Evolutionary conservation across 75 land plant species (phyloP), one percentile per base, ranked within the genome.

Genomic region (Chamaecyparis obtusa): DNA sequence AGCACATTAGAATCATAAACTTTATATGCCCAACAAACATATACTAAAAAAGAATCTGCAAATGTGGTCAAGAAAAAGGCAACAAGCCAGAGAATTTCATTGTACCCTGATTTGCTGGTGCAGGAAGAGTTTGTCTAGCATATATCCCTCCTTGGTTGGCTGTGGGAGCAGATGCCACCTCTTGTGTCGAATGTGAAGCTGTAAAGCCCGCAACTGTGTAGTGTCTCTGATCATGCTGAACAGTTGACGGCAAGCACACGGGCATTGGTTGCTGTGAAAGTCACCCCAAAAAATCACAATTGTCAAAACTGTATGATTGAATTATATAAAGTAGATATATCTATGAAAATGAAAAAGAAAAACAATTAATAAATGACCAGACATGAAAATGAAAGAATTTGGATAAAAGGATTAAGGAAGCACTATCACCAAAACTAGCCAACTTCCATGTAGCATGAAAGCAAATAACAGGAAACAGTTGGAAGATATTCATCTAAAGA

Each of bases 71-170:
- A 80, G 9, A 1, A 24, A 44, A 19, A 80, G 27, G 9, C n/a
- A 44, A 80, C 21, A 24, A 80, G n/a, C 44, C 32, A 80, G 44
- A 80, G 48, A 10, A 80, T 80, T 80, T 13, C 1, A 44, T 39
- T 44, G 11, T 80, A 80, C 83, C 83, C 32, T 80, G 83, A 44
- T 80, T 80, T 80, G 30, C 83, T 80, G 83, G 83, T 24, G 44
- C 27, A 44, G 83, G 83, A 80, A 80, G 83, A 9, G 49, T 80
- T 80, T 80, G 83, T 43, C 27, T 44, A 80, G 83, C 83, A 80
- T 80, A 80, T 39, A 80, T 21, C 48, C 83, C 83, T 80, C 83
- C 83, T 80, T 80, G 83, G 83, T 48, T 44, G 1, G 49, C 21
- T 44, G 83, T 27, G 13, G 83, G 44, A 80, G n/a, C 83, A 43